Base-by-base conservation (phyloP, 495 filamentous ascomycete species). In the Penicillium cinerascens region DNA sequence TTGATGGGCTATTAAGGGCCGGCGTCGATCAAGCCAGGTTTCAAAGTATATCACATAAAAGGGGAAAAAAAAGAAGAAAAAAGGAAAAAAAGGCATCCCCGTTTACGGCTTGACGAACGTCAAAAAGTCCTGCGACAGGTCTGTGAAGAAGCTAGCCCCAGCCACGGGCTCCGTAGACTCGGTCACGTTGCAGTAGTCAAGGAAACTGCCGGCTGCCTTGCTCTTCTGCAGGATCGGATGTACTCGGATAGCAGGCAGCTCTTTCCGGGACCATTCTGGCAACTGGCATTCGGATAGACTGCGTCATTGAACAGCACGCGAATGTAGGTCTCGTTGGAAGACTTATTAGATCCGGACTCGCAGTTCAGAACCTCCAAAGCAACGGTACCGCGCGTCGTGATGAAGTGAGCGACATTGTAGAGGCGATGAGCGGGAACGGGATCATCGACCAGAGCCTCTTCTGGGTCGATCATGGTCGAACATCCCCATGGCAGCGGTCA, bases 301-400 rank as follows among this genome's bases (percentile, higher is more conserved):
- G 77, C 77, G 61, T 81, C 78, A 50, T 81, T 82, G 36, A 82
- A 63, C 17, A 74, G 57, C 26, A 82, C 69, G 6, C 79, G 70
- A 23, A 81, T 54, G 38, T 73, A 78, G 1, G 52, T 60, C 22
- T 63, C 53, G 13, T 60, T 42, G 16, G 59, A 53, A 18, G 52
- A 39, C 11, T 51, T 47, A 23, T 48, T 47, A 13, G 39, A 51
- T 11, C 36, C 27, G 20, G 36, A 23, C 5, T 26, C 29, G 48
- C 78, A 81, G 42, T 69, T 74, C 20, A 82, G 52, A 15, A 71
- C 66, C 57, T 82, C 79, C 40, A 81, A 78, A 1, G 74, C 72
- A n/a, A 81, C 68, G 1, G 78, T 81, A 1, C 78, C 79, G 15
- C 78, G 68, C 80, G 83, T 82, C 6, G 76, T 74, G n/a, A 76